These are phyloP conservation scores for Cunninghamia lanceolata DNA, from an alignment of 75 land plant species.

Conservation along the genomic window DNA sequence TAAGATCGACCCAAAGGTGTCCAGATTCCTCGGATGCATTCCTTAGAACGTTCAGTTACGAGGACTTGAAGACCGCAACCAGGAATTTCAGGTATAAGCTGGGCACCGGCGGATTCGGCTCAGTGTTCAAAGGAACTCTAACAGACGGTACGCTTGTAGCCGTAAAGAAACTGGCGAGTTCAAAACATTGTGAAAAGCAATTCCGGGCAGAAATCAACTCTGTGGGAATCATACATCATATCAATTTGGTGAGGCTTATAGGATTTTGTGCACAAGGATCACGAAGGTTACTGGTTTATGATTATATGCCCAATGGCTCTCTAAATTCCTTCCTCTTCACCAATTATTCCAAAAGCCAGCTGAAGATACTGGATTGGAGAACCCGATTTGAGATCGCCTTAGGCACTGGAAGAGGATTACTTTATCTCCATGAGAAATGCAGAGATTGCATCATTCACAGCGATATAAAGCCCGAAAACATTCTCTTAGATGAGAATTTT, in stretches of 20 bases:
- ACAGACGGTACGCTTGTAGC: slow-evolving; percentile 23
- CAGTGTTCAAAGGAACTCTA: no score
- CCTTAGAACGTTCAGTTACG: slow-evolving; percentile 26
- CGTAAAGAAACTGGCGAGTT: slow-evolving; percentile 66
- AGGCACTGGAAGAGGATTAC: no score
- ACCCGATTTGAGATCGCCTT: slow-evolving; percentile 2
- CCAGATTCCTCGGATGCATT: no score
- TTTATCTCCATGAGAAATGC: slow-evolving; percentile 25
- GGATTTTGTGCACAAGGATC: not conserved
- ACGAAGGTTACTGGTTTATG: no score
- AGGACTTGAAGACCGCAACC: slow-evolving; percentile 45
- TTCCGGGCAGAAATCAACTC: slow-evolving; percentile 16
- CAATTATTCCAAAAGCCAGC: slow-evolving; percentile 11
- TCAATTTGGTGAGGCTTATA: slow-evolving; percentile 52
- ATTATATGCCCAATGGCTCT: no score
- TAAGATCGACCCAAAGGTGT: no score
- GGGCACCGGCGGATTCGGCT: slow-evolving; percentile 63
- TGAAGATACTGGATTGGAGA: slow-evolving; percentile 11
- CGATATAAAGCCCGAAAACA: no score
- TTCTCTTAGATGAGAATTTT: no score
- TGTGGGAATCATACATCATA: slow-evolving; percentile 53
- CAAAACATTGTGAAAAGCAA: slow-evolving; percentile 50
- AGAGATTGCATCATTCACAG: no score
- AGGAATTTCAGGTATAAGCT: slow-evolving; percentile 15
- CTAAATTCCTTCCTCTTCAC: no score